Evolutionary conservation across 805 yeast species (phyloP), one percentile per base, ranked within the genome.

Genomic region (Wickerhamomyces mucosus): DNA sequence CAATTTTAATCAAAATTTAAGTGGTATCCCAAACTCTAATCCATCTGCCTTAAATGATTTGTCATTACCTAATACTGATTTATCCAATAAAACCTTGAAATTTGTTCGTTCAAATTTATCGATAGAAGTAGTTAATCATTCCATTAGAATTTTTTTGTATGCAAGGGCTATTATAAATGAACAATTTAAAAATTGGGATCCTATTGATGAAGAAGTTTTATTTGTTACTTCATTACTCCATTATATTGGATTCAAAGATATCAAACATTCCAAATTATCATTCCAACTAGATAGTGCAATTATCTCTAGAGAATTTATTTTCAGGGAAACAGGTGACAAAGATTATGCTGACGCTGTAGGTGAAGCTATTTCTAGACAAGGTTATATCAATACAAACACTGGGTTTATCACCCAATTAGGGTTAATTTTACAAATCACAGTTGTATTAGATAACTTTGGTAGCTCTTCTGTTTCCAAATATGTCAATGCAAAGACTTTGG

Each of bases 361-460:
- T 3, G 35, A 32, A 27, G 34, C 34, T 11, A 15, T 32, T 10
- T 25, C 21, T 14, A 26, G 34, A 21, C 34, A 31, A 12, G 29
- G 26, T 13, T 29, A 26, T 15, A 10, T 26, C 18, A 31, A 26
- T 7, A 11, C 8, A 19, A 26, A 26, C 12, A 4, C 12, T 3
- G 34, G 34, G 8, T 31, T 12, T 17, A 30, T 25, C 20, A 30
- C 33, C 12, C 27, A 25, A 25, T 15, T 30, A n/a, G 28, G 33
- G 3, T 25, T 30, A 25, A 30, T 30, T 20, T 7, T 30, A 5
- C 33, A 30, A 20, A 24, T 30, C 19, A 14, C 22, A 15, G 20
- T 28, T 3, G 28, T 30, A 13, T 8, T 30, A 18, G 19, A 26
- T 7, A 17, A 16, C 10, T 8, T 19, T 19, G 11, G 10, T 8